Percentiles rank a stretch among this genome's conserved stretches.
Conservation (phyloP, 1,139 yeast genomes). For the Blastobotrys indianensis region DNA sequence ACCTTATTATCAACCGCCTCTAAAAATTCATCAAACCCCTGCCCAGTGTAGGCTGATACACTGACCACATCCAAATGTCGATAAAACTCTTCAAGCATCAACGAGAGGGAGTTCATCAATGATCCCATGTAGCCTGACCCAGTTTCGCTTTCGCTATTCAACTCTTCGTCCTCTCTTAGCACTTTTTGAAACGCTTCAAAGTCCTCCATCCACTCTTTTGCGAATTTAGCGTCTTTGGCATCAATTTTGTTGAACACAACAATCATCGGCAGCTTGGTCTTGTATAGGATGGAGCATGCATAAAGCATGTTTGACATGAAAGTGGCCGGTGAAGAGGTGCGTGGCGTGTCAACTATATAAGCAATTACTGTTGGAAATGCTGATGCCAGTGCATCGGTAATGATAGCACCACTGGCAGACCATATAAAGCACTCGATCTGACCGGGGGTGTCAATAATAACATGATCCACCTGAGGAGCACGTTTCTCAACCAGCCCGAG, state of each 20-base stretch:
- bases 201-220: conserved; percentile 96
- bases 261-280: conserved; percentile 95
- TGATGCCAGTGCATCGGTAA: conserved; percentile 94
- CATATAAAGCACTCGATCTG: conserved; percentile 93
- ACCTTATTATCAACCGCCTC: conserved; percentile 79
- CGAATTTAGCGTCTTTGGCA: conserved; percentile 75
- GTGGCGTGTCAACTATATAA: conserved; percentile 92
- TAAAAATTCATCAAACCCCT: conserved; percentile 87
- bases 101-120: conserved; percentile 86
- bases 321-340: conserved; percentile 90
- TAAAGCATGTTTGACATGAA: conserved; percentile 97
- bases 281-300: conserved; percentile 94
- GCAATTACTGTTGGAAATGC: conserved; percentile 94
- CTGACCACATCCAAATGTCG: conserved; percentile 88
- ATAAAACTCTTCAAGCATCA: conserved; percentile 95
- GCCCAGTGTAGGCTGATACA: conserved; percentile 88
- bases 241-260: conserved; percentile 95
- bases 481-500: conserved; percentile 78
- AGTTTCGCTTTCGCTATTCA: conserved; percentile 59
- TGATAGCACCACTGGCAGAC: conserved; percentile 93
- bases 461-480: conserved; percentile 53
- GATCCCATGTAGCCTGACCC: conserved; percentile 95
- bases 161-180: conserved; percentile 50
- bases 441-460: conserved; percentile 95
- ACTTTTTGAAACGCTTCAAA: conserved; percentile 88